Base-by-base conservation (phyloP, 2,329 filamentous ascomycete genomes). In the Aspergillus pseudonomiae region DNA sequence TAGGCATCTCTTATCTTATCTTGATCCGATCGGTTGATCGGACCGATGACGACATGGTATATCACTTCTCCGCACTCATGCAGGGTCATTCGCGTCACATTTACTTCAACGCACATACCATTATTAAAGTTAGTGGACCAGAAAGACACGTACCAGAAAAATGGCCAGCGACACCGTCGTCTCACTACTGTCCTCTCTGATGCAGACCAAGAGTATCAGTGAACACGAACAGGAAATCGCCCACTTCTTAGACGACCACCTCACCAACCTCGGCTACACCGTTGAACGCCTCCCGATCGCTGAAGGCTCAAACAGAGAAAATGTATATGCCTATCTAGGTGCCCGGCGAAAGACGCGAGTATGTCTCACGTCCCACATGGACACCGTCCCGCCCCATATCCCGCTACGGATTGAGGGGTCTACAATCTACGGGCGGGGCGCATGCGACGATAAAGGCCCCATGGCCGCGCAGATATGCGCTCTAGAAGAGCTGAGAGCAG, bases 401-500 rank as follows among this genome's bases (percentile, higher is more conserved):
- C 89, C 89, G 0, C 93, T 93, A 76, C 81, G 82, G 48, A 72
- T 67, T 65, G 69, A 70, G 57, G 72, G 74, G 19, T 72, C 81
- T 41, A 81, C 77, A 16, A 91, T 94, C 64, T 85, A 83, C 58
- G 92, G 92, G 2, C 88, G 92, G 36, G 92, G 78, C 73, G 19
- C 85, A 89, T 73, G 89, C 87, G 69, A 91, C 50, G 77, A 77
- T 39, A 71, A 91, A 74, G 89, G 81, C 16, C 86, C 84, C 70
- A 84, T 95, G 14, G 91, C 92, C 0, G 85, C 91, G 9, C 91
- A 94, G 77, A 86, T 94, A 64, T 85, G 85, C 26, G 92, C 92
- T 0, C 79, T 91, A 4, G 79, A 85, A 65, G 79, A 85, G 67
- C 81, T 91, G 9, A 72, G 87, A 5, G 71, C 74, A 0, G 68